A percentile compares a stretch with the other conserved stretches of the same genome.
Conservation (phyloP, 495 filamentous ascomycete species). For the Podospora pseudocomata region DNA sequence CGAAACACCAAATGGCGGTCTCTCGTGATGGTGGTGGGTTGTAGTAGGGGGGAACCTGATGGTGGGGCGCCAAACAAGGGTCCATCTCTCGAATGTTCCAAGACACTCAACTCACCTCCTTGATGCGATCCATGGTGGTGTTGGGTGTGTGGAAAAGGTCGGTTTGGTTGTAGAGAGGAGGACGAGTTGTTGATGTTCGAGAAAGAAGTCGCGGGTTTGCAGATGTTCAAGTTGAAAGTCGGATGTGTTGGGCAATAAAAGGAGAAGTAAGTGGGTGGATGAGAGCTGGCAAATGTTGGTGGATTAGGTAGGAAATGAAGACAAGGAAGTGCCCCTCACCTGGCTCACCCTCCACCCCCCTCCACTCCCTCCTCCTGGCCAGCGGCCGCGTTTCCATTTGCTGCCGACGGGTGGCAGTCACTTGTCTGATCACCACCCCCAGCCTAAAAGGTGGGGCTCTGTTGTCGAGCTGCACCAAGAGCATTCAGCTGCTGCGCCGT, state of each 20-base stretch:
- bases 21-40: conserved; percentile 2
- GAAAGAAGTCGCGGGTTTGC: conserved; percentile 15
- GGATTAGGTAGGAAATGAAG: conserved; percentile 28
- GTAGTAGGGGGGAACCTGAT: conserved; percentile 24
- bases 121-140: conserved; percentile 66
- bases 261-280: conserved; percentile 24
- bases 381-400: conserved; percentile 30
- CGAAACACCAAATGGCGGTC: conserved; percentile 10
- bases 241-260: conserved; percentile 15
- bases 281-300: conserved; percentile 20
- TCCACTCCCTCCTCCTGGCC: conserved; percentile 1
- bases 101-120: conserved; percentile 70
- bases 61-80: conserved; percentile 41
- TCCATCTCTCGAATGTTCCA: conserved; percentile 28
- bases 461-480: background rate
- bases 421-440: conserved; percentile 30
- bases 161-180: conserved; percentile 5
- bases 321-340: conserved; percentile 31
- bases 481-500: conserved; percentile 18
- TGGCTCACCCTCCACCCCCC: background rate
- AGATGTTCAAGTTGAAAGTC: conserved; percentile 17
- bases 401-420: conserved; percentile 26
- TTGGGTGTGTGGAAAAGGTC: conserved; percentile 18
- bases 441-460: conserved; percentile 28
- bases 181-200: conserved; percentile 11